These are phyloP conservation scores for Blastocladiella britannica DNA, from an alignment of 192 early-diverging fungal species.

Conservation along the genomic window DNA sequence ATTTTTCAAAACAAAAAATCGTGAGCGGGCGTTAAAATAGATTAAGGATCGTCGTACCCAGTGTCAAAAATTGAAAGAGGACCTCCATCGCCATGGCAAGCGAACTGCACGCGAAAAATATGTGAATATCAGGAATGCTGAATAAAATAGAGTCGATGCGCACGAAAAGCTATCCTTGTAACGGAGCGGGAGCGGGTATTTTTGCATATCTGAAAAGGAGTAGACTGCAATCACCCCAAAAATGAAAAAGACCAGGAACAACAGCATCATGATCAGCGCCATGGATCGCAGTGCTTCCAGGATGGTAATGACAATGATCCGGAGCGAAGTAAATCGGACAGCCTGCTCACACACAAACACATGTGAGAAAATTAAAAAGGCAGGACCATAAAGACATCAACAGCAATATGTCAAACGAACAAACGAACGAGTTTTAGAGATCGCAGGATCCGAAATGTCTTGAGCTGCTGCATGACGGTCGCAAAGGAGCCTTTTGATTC, in stretches of 20 bases:
- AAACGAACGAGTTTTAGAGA: slow-evolving; percentile 13
- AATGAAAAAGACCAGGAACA: slow-evolving; percentile 12
- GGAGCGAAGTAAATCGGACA: slow-evolving; percentile 11
- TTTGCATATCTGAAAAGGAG: slow-evolving; percentile 11
- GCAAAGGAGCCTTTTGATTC: too few relatives aligned
- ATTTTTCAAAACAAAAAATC: too few relatives aligned
- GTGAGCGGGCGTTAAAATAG: too few relatives aligned
- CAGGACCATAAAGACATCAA: not conserved
- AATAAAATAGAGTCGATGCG: too few relatives aligned
- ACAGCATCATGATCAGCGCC: not conserved
- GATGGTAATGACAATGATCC: slow-evolving; percentile 20
- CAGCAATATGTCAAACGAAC: not conserved
- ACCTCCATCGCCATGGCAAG: slow-evolving; percentile 14
- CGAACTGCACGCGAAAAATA: slow-evolving; percentile 8
- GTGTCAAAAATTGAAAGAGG: slow-evolving; percentile 21
- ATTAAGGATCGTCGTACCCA: too few relatives aligned
- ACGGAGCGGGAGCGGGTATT: slow-evolving; percentile 7
- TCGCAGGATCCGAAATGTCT: slow-evolving; percentile 12
- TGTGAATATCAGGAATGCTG: too few relatives aligned
- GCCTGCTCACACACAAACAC: too few relatives aligned
- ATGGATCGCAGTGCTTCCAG: slow-evolving; percentile 14
- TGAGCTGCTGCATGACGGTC: slow-evolving; percentile 4
- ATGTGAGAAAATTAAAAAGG: not conserved
- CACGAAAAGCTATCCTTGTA: slow-evolving; percentile 16
- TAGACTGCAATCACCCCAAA: slow-evolving; percentile 19